Base-by-base conservation (phyloP, 192 early-diverging fungal species). In the Paraglomus occultum region DNA sequence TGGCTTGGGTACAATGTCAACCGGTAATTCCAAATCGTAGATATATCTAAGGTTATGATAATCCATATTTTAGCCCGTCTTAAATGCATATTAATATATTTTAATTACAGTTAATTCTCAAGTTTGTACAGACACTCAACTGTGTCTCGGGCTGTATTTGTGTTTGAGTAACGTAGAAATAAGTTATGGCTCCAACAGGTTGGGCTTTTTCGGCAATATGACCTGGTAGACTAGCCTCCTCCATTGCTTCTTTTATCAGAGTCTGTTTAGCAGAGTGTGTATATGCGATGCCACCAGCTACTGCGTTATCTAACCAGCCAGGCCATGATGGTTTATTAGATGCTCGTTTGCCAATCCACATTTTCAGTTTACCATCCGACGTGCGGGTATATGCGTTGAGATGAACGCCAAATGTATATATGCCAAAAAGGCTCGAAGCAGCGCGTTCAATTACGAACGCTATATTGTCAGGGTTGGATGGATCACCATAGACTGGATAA, bases 311-410 rank as follows among this genome's bases (percentile, higher is more conserved):
- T 39, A 92, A 70, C 73, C 88, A 82, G 0, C 92, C 92, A 1
- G 97, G 94, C 81, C 89, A 97, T 7, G 94, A 97, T 23, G 83
- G 90, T 67, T 98, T 98, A 0, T 82, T 89, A 8, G 72, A 22
- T 10, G 90, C 85, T 8, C 97, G 87, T 61, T 83, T 76, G 1
- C 90, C 95, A 42, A 95, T 83, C 95, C 97, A 99, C 90, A 98
- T 90, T 47, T 85, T 79, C 12, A 90, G 71, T 15, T 79, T 51
- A 0, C 76, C 80, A 1, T 76, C 67, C 3, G 64, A 64, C 6
- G 76, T 78, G 0, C 76, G 72, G 1, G 86, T 80, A 74, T 77
- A 92, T 0, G 89, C 95, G 77, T 95, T 99, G 57, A 97, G 53
- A 76, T 99, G 95, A 22, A 91, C 90, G 17, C 97, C 97, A 67